phyloP scores from a whole-genome alignment of 2,329 filamentous ascomycete genomes.

The Arachnopeziza araneosa region DNA sequence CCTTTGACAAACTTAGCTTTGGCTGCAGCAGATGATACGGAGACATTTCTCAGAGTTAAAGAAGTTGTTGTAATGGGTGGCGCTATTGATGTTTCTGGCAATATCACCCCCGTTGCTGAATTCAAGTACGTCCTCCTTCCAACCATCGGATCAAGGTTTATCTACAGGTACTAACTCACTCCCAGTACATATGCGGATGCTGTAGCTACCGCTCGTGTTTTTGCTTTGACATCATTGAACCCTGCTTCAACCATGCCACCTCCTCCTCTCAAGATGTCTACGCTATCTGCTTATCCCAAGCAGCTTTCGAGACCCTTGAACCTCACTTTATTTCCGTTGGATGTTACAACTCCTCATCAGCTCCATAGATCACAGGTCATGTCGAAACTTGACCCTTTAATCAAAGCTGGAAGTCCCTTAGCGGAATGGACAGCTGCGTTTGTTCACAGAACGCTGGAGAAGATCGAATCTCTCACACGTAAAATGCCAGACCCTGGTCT shows the following conservation, averaged over 20 bases:
- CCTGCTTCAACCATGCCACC: constrained; percentile 79
- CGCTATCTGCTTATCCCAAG: constrained; percentile 56
- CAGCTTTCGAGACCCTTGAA: constrained; percentile 58
- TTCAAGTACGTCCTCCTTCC: constrained; percentile 51
- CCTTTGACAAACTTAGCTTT: constrained; percentile 91
- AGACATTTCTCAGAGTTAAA: constrained; percentile 82
- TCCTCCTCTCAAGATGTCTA: constrained; percentile 44
- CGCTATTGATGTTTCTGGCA: constrained; percentile 59
- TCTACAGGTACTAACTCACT: not conserved
- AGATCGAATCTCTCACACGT: constrained; percentile 58
- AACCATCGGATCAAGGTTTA: not conserved
- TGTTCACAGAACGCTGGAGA: constrained; percentile 63
- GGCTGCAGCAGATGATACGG: constrained; percentile 81
- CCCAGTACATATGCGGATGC: constrained; percentile 51
- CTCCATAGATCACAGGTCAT: constrained; percentile 57
- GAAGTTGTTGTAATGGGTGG: constrained; percentile 97
- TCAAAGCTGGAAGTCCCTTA: constrained; percentile 62
- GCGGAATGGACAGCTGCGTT: constrained; percentile 70
- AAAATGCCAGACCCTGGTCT: constrained; percentile 56
- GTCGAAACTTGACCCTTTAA: constrained; percentile 46
- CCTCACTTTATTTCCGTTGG: constrained; percentile 67
- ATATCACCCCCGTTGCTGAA: constrained; percentile 79
- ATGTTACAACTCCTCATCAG: constrained; percentile 68
- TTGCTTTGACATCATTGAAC: constrained; percentile 66
- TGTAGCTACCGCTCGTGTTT: constrained; percentile 69